Evolutionary conservation across 169 alveolate species (phyloP).

Genomic region (Blepharisma undulans): DNA sequence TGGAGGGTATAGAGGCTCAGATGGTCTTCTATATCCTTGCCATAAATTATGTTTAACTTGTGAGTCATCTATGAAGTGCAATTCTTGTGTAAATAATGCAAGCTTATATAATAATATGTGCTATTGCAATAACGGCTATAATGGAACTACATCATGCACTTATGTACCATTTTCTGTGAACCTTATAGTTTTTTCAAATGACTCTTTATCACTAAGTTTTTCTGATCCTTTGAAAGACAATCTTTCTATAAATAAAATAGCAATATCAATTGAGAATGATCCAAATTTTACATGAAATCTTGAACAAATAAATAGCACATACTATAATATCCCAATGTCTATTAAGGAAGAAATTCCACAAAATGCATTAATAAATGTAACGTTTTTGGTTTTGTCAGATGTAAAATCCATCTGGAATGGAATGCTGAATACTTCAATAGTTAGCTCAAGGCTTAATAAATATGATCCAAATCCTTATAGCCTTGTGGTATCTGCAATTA

Average conservation of each 20-base stretch:
- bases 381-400: neutral
- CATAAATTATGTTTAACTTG: neutral
- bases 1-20: neutral
- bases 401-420: neutral
- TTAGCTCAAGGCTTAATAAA: neutral
- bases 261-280: neutral
- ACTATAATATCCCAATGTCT: neutral
- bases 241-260: neutral
- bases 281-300: neutral
- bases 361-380: neutral
- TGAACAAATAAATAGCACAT: neutral
- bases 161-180: neutral
- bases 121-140: no score
- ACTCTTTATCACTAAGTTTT: neutral
- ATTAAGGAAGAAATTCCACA: neutral
- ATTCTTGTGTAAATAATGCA: neutral
- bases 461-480: neutral
- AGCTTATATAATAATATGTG: neutral
- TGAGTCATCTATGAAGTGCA: neutral
- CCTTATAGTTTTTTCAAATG: neutral
- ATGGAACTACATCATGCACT: neutral
- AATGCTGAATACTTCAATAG: neutral
- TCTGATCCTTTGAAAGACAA: neutral
- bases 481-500: neutral
- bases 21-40: neutral